Percentiles rank a stretch among this genome's conserved stretches.
These are phyloP conservation scores for Talaromyces liani DNA, from an alignment of 495 filamentous ascomycete genomes.

Conservation along the genomic window DNA sequence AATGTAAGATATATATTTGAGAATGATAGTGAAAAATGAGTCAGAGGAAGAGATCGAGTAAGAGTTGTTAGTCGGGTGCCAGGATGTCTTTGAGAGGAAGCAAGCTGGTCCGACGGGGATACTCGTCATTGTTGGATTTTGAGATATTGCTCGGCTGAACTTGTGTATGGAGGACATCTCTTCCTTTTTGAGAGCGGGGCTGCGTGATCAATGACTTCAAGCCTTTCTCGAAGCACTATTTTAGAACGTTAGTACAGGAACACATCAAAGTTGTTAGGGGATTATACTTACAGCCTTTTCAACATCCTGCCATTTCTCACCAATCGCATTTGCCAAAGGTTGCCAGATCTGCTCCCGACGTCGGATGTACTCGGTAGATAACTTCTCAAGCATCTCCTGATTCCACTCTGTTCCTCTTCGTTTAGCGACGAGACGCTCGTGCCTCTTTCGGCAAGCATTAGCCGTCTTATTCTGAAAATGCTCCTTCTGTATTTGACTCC, in stretches of 20 bases:
- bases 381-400: slow-evolving; percentile 52
- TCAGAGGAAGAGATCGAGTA: background rate
- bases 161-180: slow-evolving; percentile 1
- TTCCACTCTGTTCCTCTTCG: slow-evolving; percentile 58
- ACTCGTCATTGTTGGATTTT: background rate
- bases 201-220: slow-evolving; percentile 38
- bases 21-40: background rate
- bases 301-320: slow-evolving; percentile 63
- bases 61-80: background rate
- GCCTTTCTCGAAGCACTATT: slow-evolving; percentile 47
- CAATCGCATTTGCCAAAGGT: slow-evolving; percentile 50
- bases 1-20: background rate
- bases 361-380: slow-evolving; percentile 61
- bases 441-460: slow-evolving; percentile 73
- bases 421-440: slow-evolving; percentile 66
- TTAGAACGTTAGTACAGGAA: background rate
- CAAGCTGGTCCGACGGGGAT: slow-evolving; percentile 2
- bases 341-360: slow-evolving; percentile 68
- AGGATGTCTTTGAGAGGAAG: slow-evolving; percentile 8
- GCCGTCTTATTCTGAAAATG: slow-evolving; percentile 67
- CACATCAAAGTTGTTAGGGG: background rate
- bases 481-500: slow-evolving; percentile 60
- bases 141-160: slow-evolving; percentile 2
- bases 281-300: slow-evolving; percentile 54
- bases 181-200: slow-evolving; percentile 15